Base-by-base conservation (phyloP, 2,329 filamentous ascomycete species). In the Coniella vitis region DNA sequence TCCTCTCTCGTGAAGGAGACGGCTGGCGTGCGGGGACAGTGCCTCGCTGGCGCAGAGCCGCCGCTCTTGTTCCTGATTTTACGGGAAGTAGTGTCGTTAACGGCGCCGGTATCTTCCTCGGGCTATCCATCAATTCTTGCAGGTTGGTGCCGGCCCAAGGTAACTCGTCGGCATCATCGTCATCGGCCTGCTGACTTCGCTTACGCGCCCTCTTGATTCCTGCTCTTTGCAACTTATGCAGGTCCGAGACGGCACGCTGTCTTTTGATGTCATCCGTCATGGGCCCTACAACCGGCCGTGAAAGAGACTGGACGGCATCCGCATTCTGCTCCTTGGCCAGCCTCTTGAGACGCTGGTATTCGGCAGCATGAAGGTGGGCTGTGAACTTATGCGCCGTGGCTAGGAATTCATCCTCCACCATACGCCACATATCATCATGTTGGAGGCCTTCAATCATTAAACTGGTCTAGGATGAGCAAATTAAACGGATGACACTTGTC, bases 351-450 rank as follows among this genome's bases (percentile, higher is more conserved):
- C 83, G 76, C 50, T 81, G 73, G 61, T 91, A 91, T 63, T 90
- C 86, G 14, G 81, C 84, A n/a, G 81, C 78, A 61, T 90, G 86
- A 2, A 91, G 74, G 62, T 90, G 86, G 4, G 76, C 75, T 0
- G 87, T 91, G 64, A 87, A 91, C 3, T 72, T 68, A 45, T 80
- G 77, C 0, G 87, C 87, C 0, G 81, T 78, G 14, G 75, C 68
- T 17, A 84, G 67, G 54, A 93, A 80, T 56, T 91, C 87, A 58
- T 93, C 87, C 63, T 91, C 87, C 0, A 93, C 87, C 84, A 91
- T 90, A 58, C 86, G 83, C 64, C 80, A 91, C 47, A 68, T 69
- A 60, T 90, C 86, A 62, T 93, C 87, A n/a, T 74, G 65, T 4
- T 76, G 70, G n/a, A 76, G 63, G 3, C 81, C 83, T 40, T 80